Evolutionary conservation across 805 yeast genomes (phyloP).

Genomic region (Crinitomyces ghanaensis): DNA sequence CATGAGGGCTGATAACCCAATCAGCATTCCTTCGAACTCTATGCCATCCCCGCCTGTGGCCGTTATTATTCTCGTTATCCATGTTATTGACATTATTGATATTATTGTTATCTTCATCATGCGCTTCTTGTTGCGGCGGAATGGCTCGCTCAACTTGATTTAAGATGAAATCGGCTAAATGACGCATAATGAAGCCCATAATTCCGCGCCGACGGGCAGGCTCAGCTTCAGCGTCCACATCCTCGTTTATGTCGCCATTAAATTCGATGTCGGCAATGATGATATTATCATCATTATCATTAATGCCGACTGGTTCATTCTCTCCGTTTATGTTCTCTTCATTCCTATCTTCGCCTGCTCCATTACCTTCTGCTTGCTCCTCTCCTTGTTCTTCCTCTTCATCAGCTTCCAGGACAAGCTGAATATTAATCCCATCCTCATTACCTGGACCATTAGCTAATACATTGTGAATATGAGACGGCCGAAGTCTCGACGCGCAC

Average conservation of each 20-base stretch:
- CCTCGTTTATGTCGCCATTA: not conserved
- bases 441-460: not conserved
- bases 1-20: conserved; percentile 14
- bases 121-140: conserved; percentile 1
- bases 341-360: not conserved
- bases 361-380: conserved; percentile 2
- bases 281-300: not conserved
- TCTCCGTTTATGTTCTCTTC: not conserved
- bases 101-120: not conserved
- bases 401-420: conserved; percentile 5
- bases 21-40: conserved; percentile 6
- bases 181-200: conserved; percentile 1
- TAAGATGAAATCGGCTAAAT: not conserved
- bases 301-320: conserved; percentile 2
- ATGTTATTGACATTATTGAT: not conserved
- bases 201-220: not conserved
- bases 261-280: not conserved
- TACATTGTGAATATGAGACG: conserved; percentile 3
- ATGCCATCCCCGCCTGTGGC: conserved; percentile 3
- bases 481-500: conserved; percentile 12
- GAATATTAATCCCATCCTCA: conserved; percentile 2
- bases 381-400: conserved; percentile 1
- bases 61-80: not conserved
- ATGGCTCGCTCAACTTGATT: conserved; percentile 3
- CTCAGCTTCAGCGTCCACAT: not conserved